Evolutionary conservation across 176 grass and related monocot species (phyloP).

Genomic region (Eleusine coracana): DNA sequence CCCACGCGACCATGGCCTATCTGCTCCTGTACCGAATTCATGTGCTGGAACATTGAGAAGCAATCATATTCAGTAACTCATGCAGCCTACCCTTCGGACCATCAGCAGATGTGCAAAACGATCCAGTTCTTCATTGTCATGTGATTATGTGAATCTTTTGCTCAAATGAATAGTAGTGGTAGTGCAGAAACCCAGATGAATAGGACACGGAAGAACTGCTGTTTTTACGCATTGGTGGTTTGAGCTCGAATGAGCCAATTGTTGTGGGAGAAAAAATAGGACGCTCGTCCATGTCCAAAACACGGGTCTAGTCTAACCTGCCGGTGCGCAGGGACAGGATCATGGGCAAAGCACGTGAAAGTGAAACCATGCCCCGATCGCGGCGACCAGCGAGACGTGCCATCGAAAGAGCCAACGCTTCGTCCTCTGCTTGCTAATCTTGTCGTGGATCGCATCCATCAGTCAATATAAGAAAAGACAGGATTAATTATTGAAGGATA

Average conservation of each 20-base stretch:
- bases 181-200: background rate
- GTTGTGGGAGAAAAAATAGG: background rate
- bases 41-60: no score
- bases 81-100: background rate
- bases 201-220: background rate
- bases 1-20: background rate
- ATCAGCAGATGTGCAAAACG: background rate
- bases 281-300: background rate
- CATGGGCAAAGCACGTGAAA: constrained; percentile 18
- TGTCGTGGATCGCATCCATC: background rate
- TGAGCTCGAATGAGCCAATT: background rate
- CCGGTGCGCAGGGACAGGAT: background rate
- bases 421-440: background rate
- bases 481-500: background rate
- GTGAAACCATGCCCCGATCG: constrained; percentile 10
- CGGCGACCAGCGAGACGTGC: background rate
- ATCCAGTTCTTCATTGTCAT: background rate
- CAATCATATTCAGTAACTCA: no score
- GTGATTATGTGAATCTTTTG: background rate
- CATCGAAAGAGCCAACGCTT: constrained; percentile 1
- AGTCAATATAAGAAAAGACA: background rate
- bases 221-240: background rate
- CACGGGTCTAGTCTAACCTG: background rate
- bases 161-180: no score
- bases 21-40: background rate